Percentiles rank a stretch among this genome's conserved stretches.
phyloP scores from a whole-genome alignment of 495 filamentous ascomycete genomes.

The Aspergillus steynii region DNA sequence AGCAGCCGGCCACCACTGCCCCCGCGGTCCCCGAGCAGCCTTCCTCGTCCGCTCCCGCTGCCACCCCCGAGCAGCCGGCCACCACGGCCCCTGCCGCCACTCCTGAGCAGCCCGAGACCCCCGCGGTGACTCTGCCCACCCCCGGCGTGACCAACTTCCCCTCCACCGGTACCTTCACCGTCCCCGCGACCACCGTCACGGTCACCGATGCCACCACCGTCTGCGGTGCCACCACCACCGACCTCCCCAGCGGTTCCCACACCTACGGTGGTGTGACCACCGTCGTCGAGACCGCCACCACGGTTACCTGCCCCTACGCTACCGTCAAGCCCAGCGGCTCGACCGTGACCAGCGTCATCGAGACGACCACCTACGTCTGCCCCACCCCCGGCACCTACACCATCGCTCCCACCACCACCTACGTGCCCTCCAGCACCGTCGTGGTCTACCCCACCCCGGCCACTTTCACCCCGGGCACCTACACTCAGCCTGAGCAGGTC shows the following conservation, averaged over 20 bases:
- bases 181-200: conserved; percentile 73
- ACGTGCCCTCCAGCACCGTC: conserved; percentile 53
- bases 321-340: conserved; percentile 61
- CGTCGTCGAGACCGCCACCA: conserved; percentile 66
- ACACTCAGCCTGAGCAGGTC: conserved; percentile 66
- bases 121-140: conserved; percentile 58
- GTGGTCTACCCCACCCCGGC: conserved; percentile 67
- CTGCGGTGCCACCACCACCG: conserved; percentile 62
- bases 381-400: conserved; percentile 79
- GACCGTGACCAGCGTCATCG: conserved; percentile 68
- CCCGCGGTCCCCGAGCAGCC: not conserved
- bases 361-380: conserved; percentile 76
- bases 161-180: conserved; percentile 75
- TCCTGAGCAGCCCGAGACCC: conserved; percentile 10
- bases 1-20: not conserved
- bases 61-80: conserved; percentile 10
- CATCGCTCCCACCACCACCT: conserved; percentile 67
- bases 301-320: conserved; percentile 72
- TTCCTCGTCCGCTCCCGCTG: conserved; percentile 8
- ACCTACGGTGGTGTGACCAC: conserved; percentile 79
- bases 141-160: conserved; percentile 65
- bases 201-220: conserved; percentile 71
- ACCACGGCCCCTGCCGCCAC: too few relatives aligned
- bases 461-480: conserved; percentile 68
- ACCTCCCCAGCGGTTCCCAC: conserved; percentile 64